Evolutionary conservation across 805 yeast species (phyloP), one percentile per base, ranked within the genome.

Genomic region (Yarrowia divulgata): DNA sequence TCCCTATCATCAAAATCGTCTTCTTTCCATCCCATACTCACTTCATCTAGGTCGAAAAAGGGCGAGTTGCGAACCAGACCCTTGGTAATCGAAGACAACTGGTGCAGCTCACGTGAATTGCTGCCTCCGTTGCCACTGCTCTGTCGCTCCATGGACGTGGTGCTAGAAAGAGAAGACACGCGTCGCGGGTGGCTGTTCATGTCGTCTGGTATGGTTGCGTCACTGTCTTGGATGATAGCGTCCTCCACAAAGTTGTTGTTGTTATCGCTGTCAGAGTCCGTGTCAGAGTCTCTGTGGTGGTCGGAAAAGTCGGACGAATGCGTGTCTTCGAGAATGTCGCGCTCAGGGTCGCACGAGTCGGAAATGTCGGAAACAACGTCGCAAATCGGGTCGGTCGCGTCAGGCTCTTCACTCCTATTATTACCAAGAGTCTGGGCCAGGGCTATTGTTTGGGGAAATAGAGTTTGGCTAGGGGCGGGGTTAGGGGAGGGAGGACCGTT

Each of bases 141-240:
- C 29, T 23, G 29, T 4, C 29, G n/a, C 34, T 60, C 66, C 32
- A 43, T 34, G 6, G 52, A 34, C 1, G 40, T 32, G n/a, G 66
- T 45, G 42, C 42, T 34, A 7, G 66, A 45, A 3, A 60, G 66
- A 32, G 66, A 60, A 34, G 66, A 60, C 42, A 60, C 66, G 66
- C 66, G 66, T 60, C 66, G 50, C 13, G 66, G 66, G 29, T 60
- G 66, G 14, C 52, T 42, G 35, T 60, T 60, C 66, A 60, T 60
- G 66, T 60, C 64, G 34, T 48, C 14, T 39, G 3, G 5, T 8
- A 5, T 8, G 10, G 34, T 54, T 32, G 54, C 39, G 55, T 49
- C 39, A 16, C 8, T 29, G 54, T 39, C 46, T n/a, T 14, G 62
- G 23, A 42, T 16, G 19, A 1, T 13, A 13, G 16, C 9, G 45